Evolutionary conservation across 371 early-diverging fungal species (phyloP).

Genomic region (Funneliformis caledonium): DNA sequence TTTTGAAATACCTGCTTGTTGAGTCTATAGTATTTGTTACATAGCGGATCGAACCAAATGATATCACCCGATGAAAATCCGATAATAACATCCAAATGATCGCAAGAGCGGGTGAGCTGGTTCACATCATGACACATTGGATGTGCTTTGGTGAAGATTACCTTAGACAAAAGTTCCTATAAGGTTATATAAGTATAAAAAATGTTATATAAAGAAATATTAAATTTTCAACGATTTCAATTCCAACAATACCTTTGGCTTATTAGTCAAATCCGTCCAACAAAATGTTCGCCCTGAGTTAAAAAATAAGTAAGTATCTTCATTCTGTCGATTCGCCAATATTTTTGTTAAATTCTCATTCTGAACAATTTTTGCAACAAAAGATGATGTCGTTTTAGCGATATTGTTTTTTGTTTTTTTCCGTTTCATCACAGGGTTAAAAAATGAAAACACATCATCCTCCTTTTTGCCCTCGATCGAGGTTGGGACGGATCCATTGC

Average conservation of each 20-base stretch:
- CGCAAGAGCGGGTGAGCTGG: conserved; percentile 62
- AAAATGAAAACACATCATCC: conserved; percentile 44
- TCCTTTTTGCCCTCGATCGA: conserved; percentile 35
- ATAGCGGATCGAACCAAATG: conserved; percentile 82
- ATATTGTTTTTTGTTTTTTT: conserved; percentile 65
- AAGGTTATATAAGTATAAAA: background rate
- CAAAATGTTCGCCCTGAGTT: conserved; percentile 81
- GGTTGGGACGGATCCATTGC: conserved; percentile 29
- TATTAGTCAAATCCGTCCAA: conserved; percentile 76
- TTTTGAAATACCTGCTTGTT: conserved; percentile 64
- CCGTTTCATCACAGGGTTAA: conserved; percentile 45
- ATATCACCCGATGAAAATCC: conserved; percentile 89
- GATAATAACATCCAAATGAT: conserved; percentile 77
- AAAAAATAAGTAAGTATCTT: conserved; percentile 82
- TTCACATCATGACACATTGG: conserved; percentile 92
- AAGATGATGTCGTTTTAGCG: conserved; percentile 69
- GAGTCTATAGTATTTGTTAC: conserved; percentile 75
- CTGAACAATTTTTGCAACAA: conserved; percentile 83
- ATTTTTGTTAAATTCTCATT: conserved; percentile 82
- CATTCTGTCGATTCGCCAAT: conserved; percentile 67
- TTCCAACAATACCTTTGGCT: conserved; percentile 58
- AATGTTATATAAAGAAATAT: background rate
- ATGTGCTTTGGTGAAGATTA: conserved; percentile 77
- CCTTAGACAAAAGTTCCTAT: conserved; percentile 78
- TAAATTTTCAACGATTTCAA: background rate